These are phyloP conservation scores for Auriculariales sp. DNA, from an alignment of 768 basidiomycete genomes.

Conservation along the genomic window DNA sequence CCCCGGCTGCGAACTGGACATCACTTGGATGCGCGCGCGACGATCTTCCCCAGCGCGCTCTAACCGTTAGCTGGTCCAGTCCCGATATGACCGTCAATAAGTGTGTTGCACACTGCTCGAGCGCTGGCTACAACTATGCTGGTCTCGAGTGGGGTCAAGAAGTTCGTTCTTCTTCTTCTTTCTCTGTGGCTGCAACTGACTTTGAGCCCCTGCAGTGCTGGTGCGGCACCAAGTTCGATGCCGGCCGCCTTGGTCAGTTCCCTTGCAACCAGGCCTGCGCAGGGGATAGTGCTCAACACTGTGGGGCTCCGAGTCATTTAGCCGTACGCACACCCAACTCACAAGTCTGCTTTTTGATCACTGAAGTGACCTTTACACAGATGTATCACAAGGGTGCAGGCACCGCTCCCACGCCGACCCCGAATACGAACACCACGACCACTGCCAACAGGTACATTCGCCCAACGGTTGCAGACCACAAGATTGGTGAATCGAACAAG, in stretches of 20 bases:
- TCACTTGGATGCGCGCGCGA: background rate
- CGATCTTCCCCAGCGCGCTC: background rate
- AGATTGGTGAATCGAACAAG: background rate
- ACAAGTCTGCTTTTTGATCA: too few relatives aligned
- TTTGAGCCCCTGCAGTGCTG: background rate
- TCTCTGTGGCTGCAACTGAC: background rate
- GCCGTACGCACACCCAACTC: too few relatives aligned
- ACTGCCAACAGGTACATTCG: background rate
- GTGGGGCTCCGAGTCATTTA: background rate
- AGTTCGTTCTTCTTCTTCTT: background rate
- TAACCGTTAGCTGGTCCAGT: background rate
- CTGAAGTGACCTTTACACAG: too few relatives aligned
- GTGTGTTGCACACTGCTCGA: background rate
- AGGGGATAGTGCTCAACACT: background rate
- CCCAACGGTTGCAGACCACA: background rate
- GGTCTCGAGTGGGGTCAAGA: background rate
- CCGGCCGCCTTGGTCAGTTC: background rate
- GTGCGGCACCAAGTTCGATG: background rate
- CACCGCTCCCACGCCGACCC: background rate
- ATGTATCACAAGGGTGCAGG: background rate
- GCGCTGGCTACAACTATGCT: background rate
- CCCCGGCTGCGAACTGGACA: background rate
- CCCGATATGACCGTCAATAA: background rate
- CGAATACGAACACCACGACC: background rate
- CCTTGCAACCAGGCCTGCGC: background rate